These are phyloP conservation scores for Mycena pura DNA, from an alignment of 768 basidiomycete genomes.

Conservation along the genomic window DNA sequence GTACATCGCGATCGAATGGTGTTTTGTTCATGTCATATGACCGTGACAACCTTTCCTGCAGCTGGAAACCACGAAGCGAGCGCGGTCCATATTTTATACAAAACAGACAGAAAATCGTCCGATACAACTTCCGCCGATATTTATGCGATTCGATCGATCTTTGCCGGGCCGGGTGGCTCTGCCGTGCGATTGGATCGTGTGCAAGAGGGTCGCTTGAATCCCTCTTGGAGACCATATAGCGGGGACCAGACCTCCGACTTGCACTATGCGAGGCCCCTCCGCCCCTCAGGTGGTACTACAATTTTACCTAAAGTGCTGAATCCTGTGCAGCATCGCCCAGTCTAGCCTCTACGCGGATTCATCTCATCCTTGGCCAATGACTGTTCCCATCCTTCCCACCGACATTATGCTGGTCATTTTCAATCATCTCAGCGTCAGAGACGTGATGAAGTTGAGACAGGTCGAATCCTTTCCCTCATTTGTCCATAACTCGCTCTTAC, in stretches of 20 bases:
- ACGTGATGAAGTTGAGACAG: slow-evolving; percentile 54
- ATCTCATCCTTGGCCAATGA: too few species aligned
- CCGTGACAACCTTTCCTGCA: too few species aligned
- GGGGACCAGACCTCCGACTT: background rate
- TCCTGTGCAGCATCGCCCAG: slow-evolving; percentile 43
- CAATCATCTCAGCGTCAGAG: slow-evolving; percentile 44
- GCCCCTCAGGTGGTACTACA: slow-evolving; percentile 1
- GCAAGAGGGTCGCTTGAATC: too few species aligned
- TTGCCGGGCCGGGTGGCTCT: background rate
- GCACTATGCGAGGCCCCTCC: background rate
- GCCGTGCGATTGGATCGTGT: too few species aligned
- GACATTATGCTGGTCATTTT: slow-evolving; percentile 57
- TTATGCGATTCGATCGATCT: slow-evolving; percentile 13
- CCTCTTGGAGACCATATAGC: background rate
- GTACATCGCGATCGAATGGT: too few species aligned
- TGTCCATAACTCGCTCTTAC: background rate
- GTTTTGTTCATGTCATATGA: too few species aligned
- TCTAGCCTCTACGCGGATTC: too few species aligned
- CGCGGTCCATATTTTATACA: too few species aligned
- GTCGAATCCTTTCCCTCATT: slow-evolving; percentile 34
- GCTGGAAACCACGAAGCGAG: background rate
- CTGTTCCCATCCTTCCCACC: slow-evolving; percentile 44
- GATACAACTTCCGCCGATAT: too few species aligned
- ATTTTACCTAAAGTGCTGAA: slow-evolving; percentile 24
- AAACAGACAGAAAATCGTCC: too few species aligned